Percentiles rank a stretch among this genome's conserved stretches.
Conservation (phyloP, 192 early-diverging fungal genomes). For the Linnemannia hyalina region DNA sequence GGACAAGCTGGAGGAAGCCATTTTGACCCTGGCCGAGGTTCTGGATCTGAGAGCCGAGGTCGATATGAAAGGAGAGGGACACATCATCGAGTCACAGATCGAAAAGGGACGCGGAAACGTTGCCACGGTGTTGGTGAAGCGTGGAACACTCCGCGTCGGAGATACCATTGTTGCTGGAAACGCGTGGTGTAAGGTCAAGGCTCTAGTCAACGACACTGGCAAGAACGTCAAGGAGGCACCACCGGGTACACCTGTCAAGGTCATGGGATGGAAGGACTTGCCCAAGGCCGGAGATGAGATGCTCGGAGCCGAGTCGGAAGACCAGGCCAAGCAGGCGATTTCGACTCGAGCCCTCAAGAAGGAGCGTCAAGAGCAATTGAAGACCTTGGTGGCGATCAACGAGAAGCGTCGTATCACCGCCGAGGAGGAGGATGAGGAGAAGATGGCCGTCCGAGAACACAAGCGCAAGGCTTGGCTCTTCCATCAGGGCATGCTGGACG, state of each 20-base stretch:
- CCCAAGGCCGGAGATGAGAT: slow-evolving; percentile 93
- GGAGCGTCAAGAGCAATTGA: slow-evolving; percentile 71
- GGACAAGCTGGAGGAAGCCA: slow-evolving; percentile 90
- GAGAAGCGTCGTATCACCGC: slow-evolving; percentile 71
- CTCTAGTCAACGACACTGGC: slow-evolving; percentile 86
- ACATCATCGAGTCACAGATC: slow-evolving; percentile 90
- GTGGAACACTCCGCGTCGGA: slow-evolving; percentile 87
- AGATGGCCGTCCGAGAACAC: slow-evolving; percentile 62
- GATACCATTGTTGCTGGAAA: slow-evolving; percentile 87
- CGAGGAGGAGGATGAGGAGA: slow-evolving; percentile 66
- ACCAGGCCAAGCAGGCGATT: slow-evolving; percentile 82
- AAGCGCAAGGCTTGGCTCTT: slow-evolving; percentile 76
- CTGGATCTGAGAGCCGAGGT: slow-evolving; percentile 89
- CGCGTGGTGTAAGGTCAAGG: slow-evolving; percentile 88
- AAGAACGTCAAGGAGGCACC: slow-evolving; percentile 77
- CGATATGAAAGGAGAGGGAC: slow-evolving; percentile 82
- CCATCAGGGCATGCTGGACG: slow-evolving; percentile 70
- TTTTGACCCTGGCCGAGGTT: slow-evolving; percentile 88
- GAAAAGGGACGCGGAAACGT: slow-evolving; percentile 89
- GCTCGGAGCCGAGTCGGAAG: slow-evolving; percentile 77
- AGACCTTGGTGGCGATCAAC: slow-evolving; percentile 82
- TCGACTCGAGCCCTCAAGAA: slow-evolving; percentile 72
- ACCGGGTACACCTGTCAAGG: slow-evolving; percentile 88
- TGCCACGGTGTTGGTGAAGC: slow-evolving; percentile 89
- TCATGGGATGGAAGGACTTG: slow-evolving; percentile 94